phyloP scores from a whole-genome alignment of 1,284 basidiomycete species.

The Sanghuangporus weigelae region DNA sequence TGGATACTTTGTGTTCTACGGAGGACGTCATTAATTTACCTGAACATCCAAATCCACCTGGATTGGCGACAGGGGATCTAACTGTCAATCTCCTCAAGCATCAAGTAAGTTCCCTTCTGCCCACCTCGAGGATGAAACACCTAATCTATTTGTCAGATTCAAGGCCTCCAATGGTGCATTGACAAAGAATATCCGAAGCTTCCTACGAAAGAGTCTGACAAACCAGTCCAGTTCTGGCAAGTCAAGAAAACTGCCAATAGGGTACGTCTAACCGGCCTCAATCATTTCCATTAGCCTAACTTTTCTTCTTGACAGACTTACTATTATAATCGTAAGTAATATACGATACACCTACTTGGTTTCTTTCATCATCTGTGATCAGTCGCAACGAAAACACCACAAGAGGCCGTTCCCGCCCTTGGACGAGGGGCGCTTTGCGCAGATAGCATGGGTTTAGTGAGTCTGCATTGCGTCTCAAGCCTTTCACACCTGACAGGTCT shows the following conservation, averaged over 20 bases:
- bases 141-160: constrained; percentile 39
- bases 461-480: background rate
- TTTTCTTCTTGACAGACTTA: constrained; percentile 36
- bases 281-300: background rate
- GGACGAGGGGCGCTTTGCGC: constrained; percentile 82
- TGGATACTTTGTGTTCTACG: constrained; percentile 62
- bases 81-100: constrained; percentile 72
- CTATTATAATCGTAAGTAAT: constrained; percentile 59
- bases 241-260: constrained; percentile 48
- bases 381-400: constrained; percentile 80
- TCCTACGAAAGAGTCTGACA: constrained; percentile 59
- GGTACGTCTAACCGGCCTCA: constrained; percentile 31
- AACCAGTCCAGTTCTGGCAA: constrained; percentile 86
- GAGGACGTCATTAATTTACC: constrained; percentile 69
- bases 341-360: background rate
- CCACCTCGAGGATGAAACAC: background rate
- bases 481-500: constrained; percentile 1
- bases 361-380: constrained; percentile 15
- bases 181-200: constrained; percentile 69
- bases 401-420: constrained; percentile 56
- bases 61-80: constrained; percentile 56
- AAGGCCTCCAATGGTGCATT: constrained; percentile 78
- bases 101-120: constrained; percentile 45
- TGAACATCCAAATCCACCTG: constrained; percentile 61
- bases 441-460: constrained; percentile 79